Conservation (phyloP, 202 grass and related monocot genomes). For the Brachypodium distachyon region DNA sequence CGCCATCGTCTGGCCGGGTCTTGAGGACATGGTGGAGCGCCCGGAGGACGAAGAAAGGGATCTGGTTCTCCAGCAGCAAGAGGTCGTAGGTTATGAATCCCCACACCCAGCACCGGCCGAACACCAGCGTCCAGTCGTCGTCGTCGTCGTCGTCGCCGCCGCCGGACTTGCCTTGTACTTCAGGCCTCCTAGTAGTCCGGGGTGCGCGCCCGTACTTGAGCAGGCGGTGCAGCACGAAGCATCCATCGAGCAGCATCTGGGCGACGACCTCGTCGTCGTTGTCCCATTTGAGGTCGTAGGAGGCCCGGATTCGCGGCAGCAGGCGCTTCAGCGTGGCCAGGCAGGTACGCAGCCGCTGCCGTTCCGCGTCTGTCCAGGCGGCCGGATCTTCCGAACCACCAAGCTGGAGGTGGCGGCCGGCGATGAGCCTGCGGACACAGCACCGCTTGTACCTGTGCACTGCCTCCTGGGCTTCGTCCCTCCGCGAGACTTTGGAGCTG, state of each 20-base stretch:
- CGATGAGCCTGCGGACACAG: background rate
- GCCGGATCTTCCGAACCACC: too few species aligned
- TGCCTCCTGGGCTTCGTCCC: background rate
- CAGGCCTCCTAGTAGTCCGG: too few species aligned
- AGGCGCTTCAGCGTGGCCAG: background rate
- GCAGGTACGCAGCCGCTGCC: background rate
- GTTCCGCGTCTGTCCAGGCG: background rate
- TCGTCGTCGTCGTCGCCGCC: background rate
- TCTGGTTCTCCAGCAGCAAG: slow-evolving; percentile 19
- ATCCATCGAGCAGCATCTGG: background rate
- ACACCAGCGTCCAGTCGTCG: background rate
- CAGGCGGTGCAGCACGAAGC: slow-evolving; percentile 7
- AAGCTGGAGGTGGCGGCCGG: too few species aligned
- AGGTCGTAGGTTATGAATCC: background rate
- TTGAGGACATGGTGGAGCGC: background rate
- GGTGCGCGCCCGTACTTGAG: background rate
- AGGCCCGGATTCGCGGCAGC: background rate
- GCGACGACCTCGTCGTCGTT: too few species aligned
- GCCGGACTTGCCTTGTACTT: too few species aligned
- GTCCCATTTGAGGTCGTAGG: background rate
- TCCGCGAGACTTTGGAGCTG: too few species aligned
- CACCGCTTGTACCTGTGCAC: background rate
- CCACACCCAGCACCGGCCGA: background rate
- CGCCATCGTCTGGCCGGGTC: background rate
- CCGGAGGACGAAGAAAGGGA: slow-evolving; percentile 8